Percentiles rank a stretch among this genome's conserved stretches.
phyloP scores from a whole-genome alignment of 257 asterid species.

The Solanum bulbocastanum region DNA sequence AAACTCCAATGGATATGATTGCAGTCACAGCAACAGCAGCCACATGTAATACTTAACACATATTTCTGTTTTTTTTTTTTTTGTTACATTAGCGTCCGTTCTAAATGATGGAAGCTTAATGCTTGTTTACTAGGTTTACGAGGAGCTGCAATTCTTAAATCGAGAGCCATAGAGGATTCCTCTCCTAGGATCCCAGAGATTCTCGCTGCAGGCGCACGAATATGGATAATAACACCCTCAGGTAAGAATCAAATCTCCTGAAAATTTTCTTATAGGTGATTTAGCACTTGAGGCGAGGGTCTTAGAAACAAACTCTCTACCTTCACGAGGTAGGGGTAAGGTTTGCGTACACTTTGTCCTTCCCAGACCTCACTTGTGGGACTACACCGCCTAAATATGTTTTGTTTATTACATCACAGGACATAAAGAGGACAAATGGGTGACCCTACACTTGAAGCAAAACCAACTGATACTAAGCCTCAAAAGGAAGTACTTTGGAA shows the following conservation, averaged over 20 bases:
- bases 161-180: constrained; percentile 36
- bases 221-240: constrained; percentile 48
- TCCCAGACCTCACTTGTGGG: neutral
- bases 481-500: constrained; percentile 44
- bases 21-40: constrained; percentile 58
- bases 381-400: neutral
- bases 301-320: neutral
- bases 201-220: constrained; percentile 33
- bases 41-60: constrained; percentile 27
- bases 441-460: constrained; percentile 30
- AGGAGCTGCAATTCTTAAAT: constrained; percentile 48
- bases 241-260: constrained; percentile 17
- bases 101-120: neutral
- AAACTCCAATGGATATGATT: constrained; percentile 47
- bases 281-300: neutral
- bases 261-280: neutral
- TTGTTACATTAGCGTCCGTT: neutral
- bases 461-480: constrained; percentile 29
- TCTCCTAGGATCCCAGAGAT: constrained; percentile 23
- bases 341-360: neutral
- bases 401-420: constrained; percentile 19
- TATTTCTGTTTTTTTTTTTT: neutral
- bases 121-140: constrained; percentile 31
- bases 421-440: constrained; percentile 31
- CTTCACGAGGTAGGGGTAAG: neutral